Evolutionary conservation across 768 basidiomycete genomes (phyloP).

Genomic region (Lactifluus echinatus): DNA sequence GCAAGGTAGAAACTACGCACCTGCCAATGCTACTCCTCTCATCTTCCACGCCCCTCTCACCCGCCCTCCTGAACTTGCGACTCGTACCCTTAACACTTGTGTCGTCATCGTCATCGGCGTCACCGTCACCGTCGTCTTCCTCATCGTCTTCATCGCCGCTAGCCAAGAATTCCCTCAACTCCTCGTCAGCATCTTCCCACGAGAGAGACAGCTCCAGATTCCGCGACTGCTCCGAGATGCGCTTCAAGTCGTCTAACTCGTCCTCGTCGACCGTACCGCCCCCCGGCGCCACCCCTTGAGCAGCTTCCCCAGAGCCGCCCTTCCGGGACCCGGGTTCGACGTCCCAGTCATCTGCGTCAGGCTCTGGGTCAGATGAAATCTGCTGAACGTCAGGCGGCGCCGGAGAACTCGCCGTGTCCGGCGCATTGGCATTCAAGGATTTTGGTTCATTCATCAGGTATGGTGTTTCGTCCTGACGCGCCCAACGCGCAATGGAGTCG

Average conservation of each 20-base stretch:
- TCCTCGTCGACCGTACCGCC: conserved; percentile 16
- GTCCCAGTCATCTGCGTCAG: conserved; percentile 63
- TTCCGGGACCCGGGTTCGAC: conserved; percentile 28
- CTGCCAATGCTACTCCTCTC: conserved; percentile 41
- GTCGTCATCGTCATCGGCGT: conserved; percentile 27
- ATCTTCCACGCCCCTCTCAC: conserved; percentile 42
- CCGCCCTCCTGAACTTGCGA: conserved; percentile 24
- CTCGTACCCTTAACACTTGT: not conserved
- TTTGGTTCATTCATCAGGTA: conserved; percentile 62
- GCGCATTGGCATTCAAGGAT: conserved; percentile 27
- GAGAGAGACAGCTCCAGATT: conserved; percentile 13
- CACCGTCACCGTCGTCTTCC: conserved; percentile 29
- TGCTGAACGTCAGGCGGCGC: conserved; percentile 40
- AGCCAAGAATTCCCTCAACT: conserved; percentile 15
- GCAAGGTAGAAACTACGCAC: too few species aligned
- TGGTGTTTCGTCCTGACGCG: conserved; percentile 63
- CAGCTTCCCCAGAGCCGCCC: conserved; percentile 18
- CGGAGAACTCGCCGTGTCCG: conserved; percentile 31
- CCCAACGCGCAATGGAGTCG: conserved; percentile 86
- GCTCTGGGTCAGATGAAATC: conserved; percentile 59
- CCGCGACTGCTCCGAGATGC: conserved; percentile 11
- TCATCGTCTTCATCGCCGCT: conserved; percentile 24
- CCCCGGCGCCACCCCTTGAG: conserved; percentile 17
- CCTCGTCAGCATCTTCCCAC: conserved; percentile 19
- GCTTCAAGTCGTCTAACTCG: conserved; percentile 18